Evolutionary conservation across 345 rosid genomes (phyloP).

Genomic region (Corchorus capsularis): DNA sequence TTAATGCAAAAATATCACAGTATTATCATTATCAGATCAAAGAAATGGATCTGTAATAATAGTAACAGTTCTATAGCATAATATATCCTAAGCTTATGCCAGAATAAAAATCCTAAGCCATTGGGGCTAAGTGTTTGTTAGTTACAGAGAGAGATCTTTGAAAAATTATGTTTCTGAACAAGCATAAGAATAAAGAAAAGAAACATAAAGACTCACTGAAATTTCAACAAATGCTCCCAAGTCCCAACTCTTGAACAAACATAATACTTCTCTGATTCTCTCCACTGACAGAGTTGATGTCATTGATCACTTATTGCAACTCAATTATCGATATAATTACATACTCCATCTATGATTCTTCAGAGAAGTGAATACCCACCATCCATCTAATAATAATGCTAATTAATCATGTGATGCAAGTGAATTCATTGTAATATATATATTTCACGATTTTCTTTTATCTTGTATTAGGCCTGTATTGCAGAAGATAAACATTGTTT

Average conservation of each 20-base stretch:
- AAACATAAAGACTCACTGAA: neutral
- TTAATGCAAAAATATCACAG: neutral
- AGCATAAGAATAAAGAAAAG: no score
- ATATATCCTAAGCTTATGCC: no score
- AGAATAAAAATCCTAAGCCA: no score
- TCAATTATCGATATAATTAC: neutral
- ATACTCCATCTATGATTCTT: no score
- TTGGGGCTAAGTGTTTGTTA: neutral
- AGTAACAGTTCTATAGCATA: neutral
- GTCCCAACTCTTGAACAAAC: neutral
- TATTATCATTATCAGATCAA: neutral
- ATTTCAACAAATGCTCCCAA: neutral
- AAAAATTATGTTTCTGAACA: no score
- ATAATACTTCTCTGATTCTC: neutral
- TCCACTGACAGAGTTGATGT: neutral
- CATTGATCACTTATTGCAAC: neutral
- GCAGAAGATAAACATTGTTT: neutral
- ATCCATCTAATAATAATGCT: neutral
- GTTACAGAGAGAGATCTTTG: no score
- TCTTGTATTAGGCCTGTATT: neutral
- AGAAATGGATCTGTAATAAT: neutral
- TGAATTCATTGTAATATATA: neutral
- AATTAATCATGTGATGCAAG: neutral
- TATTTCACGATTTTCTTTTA: neutral
- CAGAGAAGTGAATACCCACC: neutral